Conservation (phyloP, 495 filamentous ascomycete species). For the Talaromyces adpressus region DNA sequence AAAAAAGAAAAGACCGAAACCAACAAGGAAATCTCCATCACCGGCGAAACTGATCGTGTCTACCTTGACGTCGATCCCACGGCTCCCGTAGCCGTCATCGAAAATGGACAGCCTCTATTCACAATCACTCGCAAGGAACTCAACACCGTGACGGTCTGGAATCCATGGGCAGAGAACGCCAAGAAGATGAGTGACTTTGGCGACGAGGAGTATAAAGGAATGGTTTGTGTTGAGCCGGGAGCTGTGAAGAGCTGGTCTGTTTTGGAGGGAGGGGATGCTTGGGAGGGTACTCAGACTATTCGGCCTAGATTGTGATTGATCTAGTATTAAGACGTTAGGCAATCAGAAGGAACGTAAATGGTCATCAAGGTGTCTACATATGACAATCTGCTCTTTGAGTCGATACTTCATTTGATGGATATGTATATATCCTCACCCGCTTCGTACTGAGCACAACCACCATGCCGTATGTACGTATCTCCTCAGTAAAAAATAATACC, state of each 20-base stretch:
- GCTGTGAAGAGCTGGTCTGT: conserved; percentile 73
- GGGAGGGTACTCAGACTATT: conserved; percentile 84
- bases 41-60: conserved; percentile 75
- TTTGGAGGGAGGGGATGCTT: conserved; percentile 78
- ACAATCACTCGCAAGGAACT: conserved; percentile 73
- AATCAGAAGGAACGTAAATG: neutral
- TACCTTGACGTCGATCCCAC: conserved; percentile 59
- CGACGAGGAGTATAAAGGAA: conserved; percentile 79
- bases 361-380: too few species aligned
- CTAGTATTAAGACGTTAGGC: neutral
- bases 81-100: conserved; percentile 36
- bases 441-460: too few species aligned
- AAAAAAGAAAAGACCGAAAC: conserved; percentile 50
- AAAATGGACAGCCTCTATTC: conserved; percentile 57
- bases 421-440: too few species aligned
- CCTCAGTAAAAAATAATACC: too few species aligned
- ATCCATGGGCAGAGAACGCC: conserved; percentile 86
- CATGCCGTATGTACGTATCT: too few species aligned
- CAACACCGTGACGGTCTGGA: conserved; percentile 89
- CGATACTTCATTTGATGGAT: too few species aligned
- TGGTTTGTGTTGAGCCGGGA: conserved; percentile 92
- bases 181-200: conserved; percentile 78
- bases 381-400: too few species aligned
- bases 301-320: conserved; percentile 15
- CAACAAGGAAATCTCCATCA: conserved; percentile 48